Evolutionary conservation across 2,329 filamentous ascomycete species (phyloP).

Genomic region (Domatiomyces catenatus): DNA sequence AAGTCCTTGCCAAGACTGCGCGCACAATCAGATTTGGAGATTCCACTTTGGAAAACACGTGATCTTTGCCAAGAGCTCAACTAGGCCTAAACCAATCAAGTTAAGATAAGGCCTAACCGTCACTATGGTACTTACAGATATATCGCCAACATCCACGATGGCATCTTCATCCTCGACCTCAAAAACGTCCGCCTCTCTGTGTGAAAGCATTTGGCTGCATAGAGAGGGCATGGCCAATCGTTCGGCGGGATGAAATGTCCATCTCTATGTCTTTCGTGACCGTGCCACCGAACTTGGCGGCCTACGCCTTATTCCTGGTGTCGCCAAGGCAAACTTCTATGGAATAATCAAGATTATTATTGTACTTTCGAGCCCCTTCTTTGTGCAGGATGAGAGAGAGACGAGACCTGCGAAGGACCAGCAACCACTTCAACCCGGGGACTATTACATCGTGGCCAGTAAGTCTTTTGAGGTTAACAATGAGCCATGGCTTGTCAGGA

Average conservation of each 20-base stretch:
- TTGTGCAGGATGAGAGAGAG: not conserved
- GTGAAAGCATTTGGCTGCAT: not conserved
- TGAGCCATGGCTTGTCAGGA: too few species aligned
- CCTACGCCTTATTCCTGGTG: constrained; percentile 10
- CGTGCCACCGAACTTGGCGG: constrained; percentile 5
- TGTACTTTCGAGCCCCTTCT: constrained; percentile 4
- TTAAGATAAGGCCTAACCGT: too few species aligned
- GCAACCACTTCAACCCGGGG: too few species aligned
- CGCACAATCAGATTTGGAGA: not conserved
- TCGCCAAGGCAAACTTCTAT: constrained; percentile 18
- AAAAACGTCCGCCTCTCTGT: too few species aligned
- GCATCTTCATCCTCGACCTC: not conserved
- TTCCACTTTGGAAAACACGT: not conserved
- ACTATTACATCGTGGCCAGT: too few species aligned
- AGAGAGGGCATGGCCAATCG: constrained; percentile 1
- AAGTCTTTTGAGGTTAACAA: too few species aligned
- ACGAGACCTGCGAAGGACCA: too few species aligned
- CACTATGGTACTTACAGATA: too few species aligned
- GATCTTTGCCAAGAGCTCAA: not conserved
- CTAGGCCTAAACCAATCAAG: too few species aligned
- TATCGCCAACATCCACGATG: too few species aligned
- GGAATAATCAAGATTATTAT: constrained; percentile 17
- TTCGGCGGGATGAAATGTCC: constrained; percentile 6
- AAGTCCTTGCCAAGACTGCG: not conserved
- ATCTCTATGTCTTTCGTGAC: constrained; percentile 7